These are phyloP conservation scores for Streptanthus diversifolius DNA, from an alignment of 345 rosid genomes.

Conservation along the genomic window DNA sequence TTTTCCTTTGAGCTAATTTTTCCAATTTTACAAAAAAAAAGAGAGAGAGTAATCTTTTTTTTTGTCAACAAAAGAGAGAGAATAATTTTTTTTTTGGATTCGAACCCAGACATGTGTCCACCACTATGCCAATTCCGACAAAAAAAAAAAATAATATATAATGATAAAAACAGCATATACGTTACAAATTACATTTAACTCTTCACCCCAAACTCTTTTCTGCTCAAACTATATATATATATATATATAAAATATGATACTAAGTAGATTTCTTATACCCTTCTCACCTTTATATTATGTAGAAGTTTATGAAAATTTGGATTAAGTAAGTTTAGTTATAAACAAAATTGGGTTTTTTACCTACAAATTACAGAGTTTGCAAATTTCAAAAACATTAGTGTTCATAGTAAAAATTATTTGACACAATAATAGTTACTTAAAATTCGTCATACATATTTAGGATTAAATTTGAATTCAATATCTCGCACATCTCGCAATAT, in stretches of 20 bases:
- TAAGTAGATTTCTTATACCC: neutral
- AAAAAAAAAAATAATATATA: neutral
- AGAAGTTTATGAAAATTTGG: neutral
- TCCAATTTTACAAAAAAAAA: neutral
- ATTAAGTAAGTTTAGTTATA: neutral
- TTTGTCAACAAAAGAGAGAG: too few relatives aligned
- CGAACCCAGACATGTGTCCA: too few relatives aligned
- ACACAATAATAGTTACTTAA: too few relatives aligned
- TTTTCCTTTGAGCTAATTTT: neutral
- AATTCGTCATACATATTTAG: too few relatives aligned
- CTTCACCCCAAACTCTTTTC: neutral
- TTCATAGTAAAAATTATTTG: too few relatives aligned
- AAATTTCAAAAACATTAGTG: too few relatives aligned
- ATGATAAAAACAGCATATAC: neutral
- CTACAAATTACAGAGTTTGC: too few relatives aligned
- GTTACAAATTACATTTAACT: neutral
- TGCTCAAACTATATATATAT: neutral
- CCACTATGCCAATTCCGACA: too few relatives aligned
- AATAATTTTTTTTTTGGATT: too few relatives aligned
- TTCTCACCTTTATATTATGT: neutral
- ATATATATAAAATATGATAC: neutral
- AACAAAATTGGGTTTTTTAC: neutral
- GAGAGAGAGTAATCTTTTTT: too few relatives aligned
- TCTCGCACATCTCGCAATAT: too few relatives aligned
- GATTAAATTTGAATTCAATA: too few relatives aligned